phyloP scores from a whole-genome alignment of 768 basidiomycete genomes.

The Mycena filopes region DNA sequence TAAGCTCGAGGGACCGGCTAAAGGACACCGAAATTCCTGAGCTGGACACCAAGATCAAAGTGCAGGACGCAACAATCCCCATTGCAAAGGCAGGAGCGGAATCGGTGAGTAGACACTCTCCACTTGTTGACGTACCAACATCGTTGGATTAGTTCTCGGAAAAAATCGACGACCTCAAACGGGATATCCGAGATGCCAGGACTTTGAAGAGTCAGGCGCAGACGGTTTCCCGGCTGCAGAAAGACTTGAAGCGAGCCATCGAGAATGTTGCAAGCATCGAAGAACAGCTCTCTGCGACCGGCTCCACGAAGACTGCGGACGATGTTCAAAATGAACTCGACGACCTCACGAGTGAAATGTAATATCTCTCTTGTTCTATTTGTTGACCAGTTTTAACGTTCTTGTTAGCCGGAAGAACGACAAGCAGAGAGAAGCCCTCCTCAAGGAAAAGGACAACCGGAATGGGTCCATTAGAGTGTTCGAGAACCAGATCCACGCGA shows the following conservation, averaged over 20 bases:
- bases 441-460: conserved; percentile 72
- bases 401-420: conserved; percentile 70
- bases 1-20: conserved; percentile 65
- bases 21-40: conserved; percentile 71
- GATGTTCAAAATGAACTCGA: conserved; percentile 87
- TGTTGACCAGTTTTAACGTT: conserved; percentile 1
- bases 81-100: conserved; percentile 64
- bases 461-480: conserved; percentile 59
- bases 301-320: conserved; percentile 83
- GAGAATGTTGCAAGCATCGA: conserved; percentile 75
- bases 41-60: conserved; percentile 69
- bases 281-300: conserved; percentile 74
- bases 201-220: conserved; percentile 69
- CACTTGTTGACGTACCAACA: conserved; percentile 1
- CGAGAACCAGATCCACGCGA: conserved; percentile 69
- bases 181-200: conserved; percentile 69
- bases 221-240: conserved; percentile 67
- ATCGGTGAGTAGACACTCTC: conserved; percentile 55
- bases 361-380: conserved; percentile 37
- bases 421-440: conserved; percentile 66
- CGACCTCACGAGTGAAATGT: conserved; percentile 73
- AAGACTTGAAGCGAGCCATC: conserved; percentile 67
- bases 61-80: conserved; percentile 66
- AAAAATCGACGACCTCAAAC: conserved; percentile 62
- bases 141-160: conserved; percentile 57